Percentiles rank a stretch among this genome's conserved stretches.
Conservation (phyloP, 768 basidiomycete genomes). For the Boletus reticuloceps region DNA sequence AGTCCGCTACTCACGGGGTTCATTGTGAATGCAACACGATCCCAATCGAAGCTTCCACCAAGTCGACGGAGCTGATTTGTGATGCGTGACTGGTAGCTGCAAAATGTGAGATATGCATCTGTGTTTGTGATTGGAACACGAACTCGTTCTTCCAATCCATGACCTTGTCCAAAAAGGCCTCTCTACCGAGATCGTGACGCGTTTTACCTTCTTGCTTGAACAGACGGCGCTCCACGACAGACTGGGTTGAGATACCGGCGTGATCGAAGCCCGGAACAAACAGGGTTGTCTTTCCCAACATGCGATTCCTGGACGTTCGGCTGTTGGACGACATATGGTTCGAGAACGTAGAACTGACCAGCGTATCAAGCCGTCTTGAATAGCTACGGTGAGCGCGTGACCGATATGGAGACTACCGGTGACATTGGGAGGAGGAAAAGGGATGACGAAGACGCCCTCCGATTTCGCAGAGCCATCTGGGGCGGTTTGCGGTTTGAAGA, state of each 20-base stretch:
- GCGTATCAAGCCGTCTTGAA: constrained; percentile 86
- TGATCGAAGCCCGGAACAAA: constrained; percentile 97
- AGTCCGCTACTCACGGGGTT: constrained; percentile 54
- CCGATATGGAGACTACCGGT: constrained; percentile 96
- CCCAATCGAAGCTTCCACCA: constrained; percentile 95
- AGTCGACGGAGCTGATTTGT: constrained; percentile 85
- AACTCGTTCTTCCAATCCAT: constrained; percentile 98
- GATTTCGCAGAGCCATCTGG: constrained; percentile 56
- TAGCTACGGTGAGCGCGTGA: constrained; percentile 86
- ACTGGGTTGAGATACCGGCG: constrained; percentile 97
- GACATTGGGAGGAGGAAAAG: constrained; percentile 93
- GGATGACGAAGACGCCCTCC: constrained; percentile 78
- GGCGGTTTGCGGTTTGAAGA: constrained; percentile 75
- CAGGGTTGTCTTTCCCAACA: constrained; percentile 88
- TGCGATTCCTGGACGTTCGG: constrained; percentile 71
- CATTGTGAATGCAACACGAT: constrained; percentile 94
- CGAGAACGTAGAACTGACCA: constrained; percentile 54
- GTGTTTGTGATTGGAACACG: constrained; percentile 28
- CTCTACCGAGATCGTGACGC: constrained; percentile 92
- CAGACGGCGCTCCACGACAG: constrained; percentile 91
- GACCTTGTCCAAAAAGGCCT: constrained; percentile 85
- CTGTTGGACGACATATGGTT: neutral
- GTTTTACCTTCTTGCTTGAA: constrained; percentile 81
- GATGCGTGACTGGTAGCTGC: constrained; percentile 89
- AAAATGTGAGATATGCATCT: neutral